phyloP scores from a whole-genome alignment of 371 early-diverging fungal genomes.

The Rhizomucor pusillus region DNA sequence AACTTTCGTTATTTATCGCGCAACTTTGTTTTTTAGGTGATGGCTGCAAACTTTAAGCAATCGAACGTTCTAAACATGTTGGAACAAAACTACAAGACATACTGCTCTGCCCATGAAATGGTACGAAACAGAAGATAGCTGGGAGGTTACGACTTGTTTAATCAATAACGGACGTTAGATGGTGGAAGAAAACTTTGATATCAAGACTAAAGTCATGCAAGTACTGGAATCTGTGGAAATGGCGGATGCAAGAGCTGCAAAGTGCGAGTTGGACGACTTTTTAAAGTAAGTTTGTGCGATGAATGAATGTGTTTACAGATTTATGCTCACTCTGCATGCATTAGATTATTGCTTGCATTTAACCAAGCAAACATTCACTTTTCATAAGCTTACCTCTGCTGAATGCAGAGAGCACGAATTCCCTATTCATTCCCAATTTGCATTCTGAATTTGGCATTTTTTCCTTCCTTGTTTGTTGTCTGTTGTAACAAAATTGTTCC shows the following conservation, averaged over 20 bases:
- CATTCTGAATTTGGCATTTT: background rate
- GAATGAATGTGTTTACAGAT: constrained; percentile 15
- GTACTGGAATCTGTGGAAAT: constrained; percentile 71
- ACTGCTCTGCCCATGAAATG: constrained; percentile 73
- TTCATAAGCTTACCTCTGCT: constrained; percentile 21
- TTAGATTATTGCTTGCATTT: constrained; percentile 70
- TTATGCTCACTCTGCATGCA: constrained; percentile 20
- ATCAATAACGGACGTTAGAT: constrained; percentile 43
- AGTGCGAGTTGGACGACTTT: constrained; percentile 93
- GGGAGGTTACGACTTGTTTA: background rate
- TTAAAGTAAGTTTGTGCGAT: constrained; percentile 52
- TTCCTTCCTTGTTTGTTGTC: background rate
- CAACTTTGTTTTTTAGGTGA: constrained; percentile 43
- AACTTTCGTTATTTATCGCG: constrained; percentile 2
- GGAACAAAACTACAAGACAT: constrained; percentile 94
- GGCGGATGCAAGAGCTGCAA: constrained; percentile 82
- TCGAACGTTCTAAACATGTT: constrained; percentile 82
- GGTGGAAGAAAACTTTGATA: constrained; percentile 81
- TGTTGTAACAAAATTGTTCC: too few relatives aligned
- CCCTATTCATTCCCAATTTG: too few relatives aligned
- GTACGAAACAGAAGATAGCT: constrained; percentile 22
- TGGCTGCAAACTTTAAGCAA: constrained; percentile 91
- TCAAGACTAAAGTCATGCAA: constrained; percentile 69
- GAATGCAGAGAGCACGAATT: too few relatives aligned
- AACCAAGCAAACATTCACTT: constrained; percentile 77